Evolutionary conservation across 345 rosid species (phyloP).

Genomic region (Toxicodendron radicans): DNA sequence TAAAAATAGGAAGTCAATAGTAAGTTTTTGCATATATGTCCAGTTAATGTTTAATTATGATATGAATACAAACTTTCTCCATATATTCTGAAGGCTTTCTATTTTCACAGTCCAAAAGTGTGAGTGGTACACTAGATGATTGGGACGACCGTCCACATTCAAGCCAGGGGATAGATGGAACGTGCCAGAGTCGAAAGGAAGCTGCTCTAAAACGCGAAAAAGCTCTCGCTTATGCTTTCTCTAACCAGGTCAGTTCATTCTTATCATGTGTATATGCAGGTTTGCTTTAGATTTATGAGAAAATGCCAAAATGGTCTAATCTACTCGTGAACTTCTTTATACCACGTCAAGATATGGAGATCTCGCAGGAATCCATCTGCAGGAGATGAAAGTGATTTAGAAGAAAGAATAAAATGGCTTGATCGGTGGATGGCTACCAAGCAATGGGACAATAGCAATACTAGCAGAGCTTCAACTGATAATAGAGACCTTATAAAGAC

Average conservation of each 20-base stretch:
- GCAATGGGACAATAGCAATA: conserved; percentile 51
- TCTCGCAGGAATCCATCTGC: conserved; percentile 52
- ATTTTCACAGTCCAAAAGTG: conserved; percentile 64
- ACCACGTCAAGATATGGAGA: conserved; percentile 53
- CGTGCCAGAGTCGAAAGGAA: conserved; percentile 49
- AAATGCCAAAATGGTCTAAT: neutral
- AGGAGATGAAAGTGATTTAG: conserved; percentile 52
- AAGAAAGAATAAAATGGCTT: conserved; percentile 70
- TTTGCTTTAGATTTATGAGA: neutral
- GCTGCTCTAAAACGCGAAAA: conserved; percentile 61
- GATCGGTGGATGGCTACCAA: conserved; percentile 84
- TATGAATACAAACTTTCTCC: neutral
- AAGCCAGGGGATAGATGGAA: conserved; percentile 45
- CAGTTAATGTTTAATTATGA: too few relatives aligned
- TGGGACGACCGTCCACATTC: conserved; percentile 48
- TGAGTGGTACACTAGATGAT: conserved; percentile 54
- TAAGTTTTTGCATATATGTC: conserved; percentile 13
- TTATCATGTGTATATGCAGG: neutral
- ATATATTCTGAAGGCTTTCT: neutral
- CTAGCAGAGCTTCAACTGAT: conserved; percentile 42
- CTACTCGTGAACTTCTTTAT: neutral
- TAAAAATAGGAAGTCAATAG: conserved; percentile 52
- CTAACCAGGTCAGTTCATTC: conserved; percentile 57
- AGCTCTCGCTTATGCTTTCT: conserved; percentile 62
- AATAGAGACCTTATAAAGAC: conserved; percentile 50